These are phyloP conservation scores for Pichia cabralensis DNA, from an alignment of 805 yeast genomes.

Conservation along the genomic window DNA sequence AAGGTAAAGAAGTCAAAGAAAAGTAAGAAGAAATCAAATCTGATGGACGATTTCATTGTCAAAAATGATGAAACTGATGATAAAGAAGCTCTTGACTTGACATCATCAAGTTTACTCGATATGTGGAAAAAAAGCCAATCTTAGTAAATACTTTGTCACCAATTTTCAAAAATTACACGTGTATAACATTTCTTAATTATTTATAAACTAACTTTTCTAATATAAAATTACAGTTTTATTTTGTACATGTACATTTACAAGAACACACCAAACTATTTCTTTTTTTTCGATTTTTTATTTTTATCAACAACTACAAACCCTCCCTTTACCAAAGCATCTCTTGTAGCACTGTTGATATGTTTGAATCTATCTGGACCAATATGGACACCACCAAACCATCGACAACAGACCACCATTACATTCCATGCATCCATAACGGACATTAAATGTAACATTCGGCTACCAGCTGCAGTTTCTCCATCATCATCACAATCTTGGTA, in stretches of 20 bases:
- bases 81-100: constrained; percentile 3
- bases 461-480: constrained; percentile 96
- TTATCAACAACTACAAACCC: constrained; percentile 31
- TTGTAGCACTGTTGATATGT: constrained; percentile 81
- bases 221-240: too few species aligned
- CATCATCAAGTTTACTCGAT: constrained; percentile 8
- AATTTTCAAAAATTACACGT: neutral
- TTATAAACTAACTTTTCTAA: too few species aligned
- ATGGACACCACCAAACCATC: constrained; percentile 92
- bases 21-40: constrained; percentile 2
- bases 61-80: constrained; percentile 1
- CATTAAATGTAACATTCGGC: constrained; percentile 68
- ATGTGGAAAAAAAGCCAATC: constrained; percentile 8
- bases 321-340: constrained; percentile 71
- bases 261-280: too few species aligned
- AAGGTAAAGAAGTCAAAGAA: constrained; percentile 1
- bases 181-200: neutral
- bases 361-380: constrained; percentile 91
- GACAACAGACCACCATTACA: constrained; percentile 72
- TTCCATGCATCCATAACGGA: constrained; percentile 71
- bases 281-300: constrained; percentile 24
- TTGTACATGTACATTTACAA: too few species aligned
- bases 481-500: constrained; percentile 91
- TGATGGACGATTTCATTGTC: constrained; percentile 3
- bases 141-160: too few species aligned